phyloP scores from a whole-genome alignment of 2,329 filamentous ascomycete genomes.

The Sclerotinia nivalis region DNA sequence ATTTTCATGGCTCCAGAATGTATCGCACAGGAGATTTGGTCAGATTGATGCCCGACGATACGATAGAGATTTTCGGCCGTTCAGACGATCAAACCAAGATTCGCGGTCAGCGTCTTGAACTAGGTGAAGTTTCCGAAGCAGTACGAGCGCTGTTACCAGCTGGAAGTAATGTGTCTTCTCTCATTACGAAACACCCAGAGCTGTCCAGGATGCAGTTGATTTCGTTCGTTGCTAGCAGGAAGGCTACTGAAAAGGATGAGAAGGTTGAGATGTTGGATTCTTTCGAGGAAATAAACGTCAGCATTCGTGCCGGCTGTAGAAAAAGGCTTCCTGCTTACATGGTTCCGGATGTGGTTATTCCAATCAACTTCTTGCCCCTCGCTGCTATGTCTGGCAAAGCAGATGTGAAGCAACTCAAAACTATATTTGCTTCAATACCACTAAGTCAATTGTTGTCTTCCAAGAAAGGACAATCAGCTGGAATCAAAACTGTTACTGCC shows the following conservation, averaged over 20 bases:
- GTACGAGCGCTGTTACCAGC: background rate
- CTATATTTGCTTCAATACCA: background rate
- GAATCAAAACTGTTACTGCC: background rate
- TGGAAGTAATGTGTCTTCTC: background rate
- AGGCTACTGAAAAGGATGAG: background rate
- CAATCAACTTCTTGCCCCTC: conserved; percentile 10
- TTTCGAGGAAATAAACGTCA: conserved; percentile 42
- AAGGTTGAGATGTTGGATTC: background rate
- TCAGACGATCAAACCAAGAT: conserved; percentile 63
- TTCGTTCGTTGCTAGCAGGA: conserved; percentile 5
- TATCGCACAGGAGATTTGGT: conserved; percentile 56
- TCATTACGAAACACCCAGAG: conserved; percentile 1
- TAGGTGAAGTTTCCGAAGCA: conserved; percentile 9
- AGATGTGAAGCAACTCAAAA: conserved; percentile 13
- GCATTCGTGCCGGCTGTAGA: conserved; percentile 38
- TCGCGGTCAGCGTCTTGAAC: conserved; percentile 28
- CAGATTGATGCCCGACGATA: conserved; percentile 51
- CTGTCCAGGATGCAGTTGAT: conserved; percentile 12
- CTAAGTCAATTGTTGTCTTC: background rate
- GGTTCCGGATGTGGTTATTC: conserved; percentile 18
- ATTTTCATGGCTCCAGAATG: conserved; percentile 10
- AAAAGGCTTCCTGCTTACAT: conserved; percentile 34
- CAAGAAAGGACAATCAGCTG: background rate
- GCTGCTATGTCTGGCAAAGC: conserved; percentile 14
- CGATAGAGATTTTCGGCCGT: conserved; percentile 57